Evolutionary conservation across 805 yeast species (phyloP).

Genomic region (Allodekkera sacchari): DNA sequence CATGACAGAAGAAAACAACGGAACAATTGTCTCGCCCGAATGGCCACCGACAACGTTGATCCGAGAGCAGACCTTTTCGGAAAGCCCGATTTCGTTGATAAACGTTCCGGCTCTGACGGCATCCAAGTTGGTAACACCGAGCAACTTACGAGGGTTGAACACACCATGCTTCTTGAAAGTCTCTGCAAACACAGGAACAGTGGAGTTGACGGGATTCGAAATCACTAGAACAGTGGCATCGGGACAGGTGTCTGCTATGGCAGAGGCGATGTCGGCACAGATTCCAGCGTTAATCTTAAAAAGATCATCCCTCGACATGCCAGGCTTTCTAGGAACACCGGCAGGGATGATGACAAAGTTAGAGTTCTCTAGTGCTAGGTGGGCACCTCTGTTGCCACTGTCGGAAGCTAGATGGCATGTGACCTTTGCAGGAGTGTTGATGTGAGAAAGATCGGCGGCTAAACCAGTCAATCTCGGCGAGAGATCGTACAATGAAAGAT

Average conservation of each 20-base stretch:
- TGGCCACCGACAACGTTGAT: constrained; percentile 89
- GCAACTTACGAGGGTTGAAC: constrained; percentile 62
- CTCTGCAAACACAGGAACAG: constrained; percentile 84
- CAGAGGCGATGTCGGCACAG: constrained; percentile 63
- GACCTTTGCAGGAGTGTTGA: constrained; percentile 40
- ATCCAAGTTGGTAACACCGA: constrained; percentile 88
- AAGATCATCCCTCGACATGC: constrained; percentile 57
- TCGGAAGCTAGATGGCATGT: constrained; percentile 32
- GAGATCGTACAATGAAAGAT: constrained; percentile 44
- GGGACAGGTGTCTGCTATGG: constrained; percentile 65
- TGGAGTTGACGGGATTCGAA: constrained; percentile 90
- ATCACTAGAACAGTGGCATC: constrained; percentile 73
- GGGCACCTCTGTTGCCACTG: constrained; percentile 20
- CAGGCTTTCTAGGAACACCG: constrained; percentile 58
- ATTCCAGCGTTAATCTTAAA: constrained; percentile 60
- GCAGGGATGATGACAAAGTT: constrained; percentile 50
- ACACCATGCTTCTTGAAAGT: constrained; percentile 60
- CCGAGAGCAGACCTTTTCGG: constrained; percentile 38
- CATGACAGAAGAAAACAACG: constrained; percentile 50
- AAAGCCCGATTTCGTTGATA: constrained; percentile 23
- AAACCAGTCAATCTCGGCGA: constrained; percentile 46
- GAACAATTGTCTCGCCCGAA: constrained; percentile 91
- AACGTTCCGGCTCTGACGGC: constrained; percentile 82
- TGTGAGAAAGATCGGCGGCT: constrained; percentile 47
- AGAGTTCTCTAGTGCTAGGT: constrained; percentile 35